Conservation (phyloP, 1,284 basidiomycete species). For the Leccinum subatratum region DNA sequence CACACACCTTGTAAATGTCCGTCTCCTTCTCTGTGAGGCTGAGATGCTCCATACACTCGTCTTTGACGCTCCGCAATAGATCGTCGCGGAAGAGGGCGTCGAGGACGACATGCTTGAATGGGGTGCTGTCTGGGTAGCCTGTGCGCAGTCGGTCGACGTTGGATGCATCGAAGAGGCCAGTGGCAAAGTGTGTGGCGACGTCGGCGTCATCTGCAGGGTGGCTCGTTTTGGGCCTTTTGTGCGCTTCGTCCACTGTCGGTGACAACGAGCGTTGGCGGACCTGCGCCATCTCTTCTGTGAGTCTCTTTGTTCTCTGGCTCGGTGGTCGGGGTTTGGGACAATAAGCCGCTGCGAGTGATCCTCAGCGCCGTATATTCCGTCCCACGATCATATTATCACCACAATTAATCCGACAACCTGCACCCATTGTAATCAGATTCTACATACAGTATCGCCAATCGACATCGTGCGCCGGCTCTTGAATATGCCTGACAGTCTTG, state of each 20-base stretch:
- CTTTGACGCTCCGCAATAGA: conserved; percentile 70
- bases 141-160: conserved; percentile 52
- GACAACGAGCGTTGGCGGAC: conserved; percentile 30
- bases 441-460: neutral
- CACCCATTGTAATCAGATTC: neutral
- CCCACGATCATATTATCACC: conserved; percentile 1
- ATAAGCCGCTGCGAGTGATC: neutral
- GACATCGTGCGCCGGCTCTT: neutral
- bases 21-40: conserved; percentile 97
- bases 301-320: neutral
- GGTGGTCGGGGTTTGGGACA: neutral
- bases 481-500: neutral
- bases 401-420: neutral
- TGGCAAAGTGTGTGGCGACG: conserved; percentile 13
- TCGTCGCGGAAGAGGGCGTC: conserved; percentile 83
- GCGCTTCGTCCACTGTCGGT: conserved; percentile 17
- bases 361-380: neutral
- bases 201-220: conserved; percentile 12
- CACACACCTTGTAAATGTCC: conserved; percentile 90
- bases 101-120: conserved; percentile 84
- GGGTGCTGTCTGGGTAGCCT: conserved; percentile 57
- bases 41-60: conserved; percentile 80
- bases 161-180: conserved; percentile 52
- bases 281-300: conserved; percentile 22
- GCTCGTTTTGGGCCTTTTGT: conserved; percentile 26